phyloP scores from a whole-genome alignment of 768 basidiomycete species.

The Ramaria rubella region DNA sequence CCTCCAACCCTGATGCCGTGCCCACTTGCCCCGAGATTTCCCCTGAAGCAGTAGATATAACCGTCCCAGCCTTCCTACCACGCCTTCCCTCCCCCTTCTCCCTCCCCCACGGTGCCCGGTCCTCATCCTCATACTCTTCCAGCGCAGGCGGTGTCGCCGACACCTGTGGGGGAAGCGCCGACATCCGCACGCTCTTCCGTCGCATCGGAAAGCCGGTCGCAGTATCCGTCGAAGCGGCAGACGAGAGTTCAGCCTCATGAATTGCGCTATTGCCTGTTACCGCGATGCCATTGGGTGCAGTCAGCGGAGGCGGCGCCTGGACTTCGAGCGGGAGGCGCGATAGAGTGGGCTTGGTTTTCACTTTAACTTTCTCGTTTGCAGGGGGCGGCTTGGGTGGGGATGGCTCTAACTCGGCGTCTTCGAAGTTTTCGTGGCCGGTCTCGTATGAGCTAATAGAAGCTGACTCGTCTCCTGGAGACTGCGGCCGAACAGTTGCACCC shows the following conservation, averaged over 20 bases:
- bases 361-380: slow-evolving; percentile 9
- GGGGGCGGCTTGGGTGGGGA: slow-evolving; percentile 14
- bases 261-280: neutral
- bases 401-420: slow-evolving; percentile 18
- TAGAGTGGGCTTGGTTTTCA: neutral
- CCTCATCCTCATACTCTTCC: slow-evolving; percentile 41
- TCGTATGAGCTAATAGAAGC: slow-evolving; percentile 59
- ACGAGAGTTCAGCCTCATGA: slow-evolving; percentile 3
- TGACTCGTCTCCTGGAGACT: slow-evolving; percentile 28
- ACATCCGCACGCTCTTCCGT: slow-evolving; percentile 73
- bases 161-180: slow-evolving; percentile 62
- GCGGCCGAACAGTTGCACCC: neutral
- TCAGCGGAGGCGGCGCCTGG: neutral
- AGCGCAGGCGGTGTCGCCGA: slow-evolving; percentile 63
- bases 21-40: no score
- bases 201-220: slow-evolving; percentile 22
- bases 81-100: slow-evolving; percentile 20
- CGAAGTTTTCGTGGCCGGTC: slow-evolving; percentile 52
- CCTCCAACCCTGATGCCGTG: no score
- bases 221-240: slow-evolving; percentile 18
- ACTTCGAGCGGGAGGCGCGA: neutral
- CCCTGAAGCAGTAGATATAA: neutral
- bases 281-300: no score
- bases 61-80: no score
- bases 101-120: slow-evolving; percentile 7